Base-by-base conservation (phyloP, 78 protist species). In the Trichosphaerium sp. region DNA sequence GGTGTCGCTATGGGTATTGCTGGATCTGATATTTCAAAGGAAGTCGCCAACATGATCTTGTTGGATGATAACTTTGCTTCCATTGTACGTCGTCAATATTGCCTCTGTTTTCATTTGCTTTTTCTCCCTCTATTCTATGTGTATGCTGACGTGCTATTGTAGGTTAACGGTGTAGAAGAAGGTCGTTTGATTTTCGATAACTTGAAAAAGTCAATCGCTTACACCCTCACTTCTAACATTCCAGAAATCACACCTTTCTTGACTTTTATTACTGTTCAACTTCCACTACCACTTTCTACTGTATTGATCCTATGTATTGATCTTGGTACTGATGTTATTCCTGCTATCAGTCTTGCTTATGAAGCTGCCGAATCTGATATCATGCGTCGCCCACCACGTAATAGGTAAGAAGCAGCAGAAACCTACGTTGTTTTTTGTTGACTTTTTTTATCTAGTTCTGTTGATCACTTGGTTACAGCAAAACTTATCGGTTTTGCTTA, bases 21-120 rank as follows among this genome's bases (percentile, higher is more conserved):
- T 1, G 98, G 98, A 23, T 87, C 95, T n/a, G 97, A 81, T 8
- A 96, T 94, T 25, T 91, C 94, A 55, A 88, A 91, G 72, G 92
- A 69, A 48, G 98, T 98, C 0, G 51, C 97, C 2, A 79, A 80
- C 42, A 85, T 96, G 86, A 75, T 94, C 1, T 83, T 97, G 4
- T 66, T 79, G 23, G 99, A 97, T 75, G 99, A 97, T 82, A 91
- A 97, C 89, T 97, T 97, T 65, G 47, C 97, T 0, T 86, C 98
- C 15, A 96, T 97, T 65, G 94, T 94, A n/a, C 51, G 51, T n/a
- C n/a, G n/a, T n/a, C n/a, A n/a, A n/a, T n/a, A n/a, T n/a, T n/a
- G n/a, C n/a, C n/a, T n/a, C n/a, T n/a, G n/a, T n/a, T n/a, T n/a
- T n/a, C n/a, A n/a, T n/a, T n/a, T n/a, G n/a, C n/a, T n/a, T n/a